phyloP scores from a whole-genome alignment of 1,284 basidiomycete species.

The Ceratobasidium sp. region DNA sequence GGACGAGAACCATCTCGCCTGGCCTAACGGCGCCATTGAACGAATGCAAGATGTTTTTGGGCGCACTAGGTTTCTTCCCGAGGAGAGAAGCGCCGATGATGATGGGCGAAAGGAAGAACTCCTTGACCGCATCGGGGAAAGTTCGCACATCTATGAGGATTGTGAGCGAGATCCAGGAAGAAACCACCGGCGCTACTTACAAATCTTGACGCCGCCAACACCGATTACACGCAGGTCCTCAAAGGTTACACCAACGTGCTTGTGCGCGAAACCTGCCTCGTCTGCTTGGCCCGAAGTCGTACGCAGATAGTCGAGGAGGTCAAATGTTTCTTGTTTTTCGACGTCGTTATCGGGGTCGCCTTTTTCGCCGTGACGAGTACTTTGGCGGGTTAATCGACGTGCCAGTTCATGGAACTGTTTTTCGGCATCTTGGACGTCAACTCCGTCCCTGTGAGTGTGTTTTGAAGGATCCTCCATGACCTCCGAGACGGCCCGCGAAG shows the following conservation, averaged over 20 bases:
- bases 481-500: constrained; percentile 15
- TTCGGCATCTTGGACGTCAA: constrained; percentile 19
- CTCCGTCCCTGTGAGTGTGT: background rate
- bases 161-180: background rate
- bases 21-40: constrained; percentile 51
- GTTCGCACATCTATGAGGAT: constrained; percentile 53
- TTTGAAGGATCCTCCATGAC: constrained; percentile 11
- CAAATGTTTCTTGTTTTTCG: constrained; percentile 16
- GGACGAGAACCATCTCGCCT: constrained; percentile 64
- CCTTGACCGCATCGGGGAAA: constrained; percentile 63
- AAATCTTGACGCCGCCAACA: constrained; percentile 53
- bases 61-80: constrained; percentile 22
- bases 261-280: constrained; percentile 76
- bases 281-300: constrained; percentile 48
- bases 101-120: constrained; percentile 64
- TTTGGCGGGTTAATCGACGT: constrained; percentile 4
- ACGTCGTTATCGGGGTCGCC: background rate
- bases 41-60: constrained; percentile 43
- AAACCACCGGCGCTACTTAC: background rate
- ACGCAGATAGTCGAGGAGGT: constrained; percentile 13
- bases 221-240: constrained; percentile 66
- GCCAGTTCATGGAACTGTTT: constrained; percentile 1
- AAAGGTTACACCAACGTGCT: constrained; percentile 84
- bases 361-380: background rate
- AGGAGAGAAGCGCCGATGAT: constrained; percentile 41